Conservation (phyloP, 495 filamentous ascomycete genomes). For the Aspergillus wentii region DNA sequence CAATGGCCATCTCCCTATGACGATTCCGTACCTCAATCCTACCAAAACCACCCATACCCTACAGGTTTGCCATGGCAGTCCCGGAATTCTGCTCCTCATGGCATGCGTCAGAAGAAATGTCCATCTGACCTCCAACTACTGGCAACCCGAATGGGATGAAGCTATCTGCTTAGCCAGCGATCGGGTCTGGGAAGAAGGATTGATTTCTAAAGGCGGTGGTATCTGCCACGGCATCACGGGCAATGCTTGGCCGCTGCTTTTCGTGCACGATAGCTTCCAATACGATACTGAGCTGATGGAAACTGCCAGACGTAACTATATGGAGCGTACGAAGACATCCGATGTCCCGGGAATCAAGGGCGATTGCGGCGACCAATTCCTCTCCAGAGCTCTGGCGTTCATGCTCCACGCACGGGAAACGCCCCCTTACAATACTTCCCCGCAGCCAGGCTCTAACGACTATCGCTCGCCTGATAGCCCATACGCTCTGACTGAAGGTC, state of each 20-base stretch:
- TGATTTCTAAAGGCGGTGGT: conserved; percentile 43
- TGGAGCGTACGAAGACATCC: conserved; percentile 8
- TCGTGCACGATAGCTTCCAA: conserved; percentile 31
- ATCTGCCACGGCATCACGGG: conserved; percentile 45
- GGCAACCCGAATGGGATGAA: conserved; percentile 39
- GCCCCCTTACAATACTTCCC: conserved; percentile 28
- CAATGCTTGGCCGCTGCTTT: conserved; percentile 38
- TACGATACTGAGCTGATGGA: conserved; percentile 18
- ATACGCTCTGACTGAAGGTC: conserved; percentile 38
- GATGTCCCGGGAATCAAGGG: conserved; percentile 4
- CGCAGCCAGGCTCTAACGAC: conserved; percentile 12
- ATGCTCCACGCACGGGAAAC: conserved; percentile 37
- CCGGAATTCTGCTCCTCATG: conserved; percentile 34
- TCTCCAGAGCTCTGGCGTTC: conserved; percentile 37
- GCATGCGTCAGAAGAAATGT: conserved; percentile 25
- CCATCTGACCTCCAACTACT: conserved; percentile 18
- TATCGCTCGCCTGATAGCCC: conserved; percentile 44
- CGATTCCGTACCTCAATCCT: conserved; percentile 17
- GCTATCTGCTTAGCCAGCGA: conserved; percentile 29
- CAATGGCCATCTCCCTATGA: conserved; percentile 40
- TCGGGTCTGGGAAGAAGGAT: conserved; percentile 43
- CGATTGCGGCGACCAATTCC: conserved; percentile 33
- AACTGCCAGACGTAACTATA: conserved; percentile 17
- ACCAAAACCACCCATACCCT: conserved; percentile 33
- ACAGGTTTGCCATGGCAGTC: conserved; percentile 44